A percentile compares a stretch with the other conserved stretches of the same genome.
phyloP scores from a whole-genome alignment of 176 grass and related monocot genomes.

The Phragmites australis region DNA sequence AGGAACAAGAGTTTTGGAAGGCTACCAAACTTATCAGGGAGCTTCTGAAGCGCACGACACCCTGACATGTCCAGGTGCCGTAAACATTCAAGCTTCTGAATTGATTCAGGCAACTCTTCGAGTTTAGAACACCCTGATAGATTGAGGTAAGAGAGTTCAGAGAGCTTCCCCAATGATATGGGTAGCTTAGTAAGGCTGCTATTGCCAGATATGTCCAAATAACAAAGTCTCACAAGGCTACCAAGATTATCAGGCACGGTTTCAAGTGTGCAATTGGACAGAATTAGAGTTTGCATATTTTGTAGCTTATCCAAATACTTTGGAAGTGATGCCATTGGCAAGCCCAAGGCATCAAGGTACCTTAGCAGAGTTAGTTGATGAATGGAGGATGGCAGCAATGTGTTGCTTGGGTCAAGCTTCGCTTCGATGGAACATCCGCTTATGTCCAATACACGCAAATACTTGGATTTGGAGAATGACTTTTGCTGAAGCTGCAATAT shows the following conservation, averaged over 20 bases:
- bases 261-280: conserved; percentile 39
- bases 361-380: conserved; percentile 21
- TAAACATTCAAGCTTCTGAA: conserved; percentile 30
- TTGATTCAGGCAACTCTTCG: conserved; percentile 26
- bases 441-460: conserved; percentile 46
- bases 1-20: conserved; percentile 37
- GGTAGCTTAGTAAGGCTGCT: not conserved
- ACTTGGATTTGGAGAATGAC: conserved; percentile 22
- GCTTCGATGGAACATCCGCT: conserved; percentile 17
- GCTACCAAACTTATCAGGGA: conserved; percentile 40
- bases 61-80: conserved; percentile 14
- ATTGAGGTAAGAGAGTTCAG: not conserved
- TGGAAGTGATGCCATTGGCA: conserved; percentile 34
- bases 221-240: conserved; percentile 30
- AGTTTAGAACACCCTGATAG: not conserved
- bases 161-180: not conserved
- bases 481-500: not conserved
- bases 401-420: not conserved
- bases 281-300: conserved; percentile 39
- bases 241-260: conserved; percentile 34
- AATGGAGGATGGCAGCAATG: conserved; percentile 29
- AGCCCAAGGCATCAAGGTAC: conserved; percentile 40
- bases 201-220: conserved; percentile 35
- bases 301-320: conserved; percentile 29
- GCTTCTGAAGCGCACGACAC: conserved; percentile 20